These are phyloP conservation scores for Rhizopogon rudus DNA, from an alignment of 768 basidiomycete species.

Conservation along the genomic window DNA sequence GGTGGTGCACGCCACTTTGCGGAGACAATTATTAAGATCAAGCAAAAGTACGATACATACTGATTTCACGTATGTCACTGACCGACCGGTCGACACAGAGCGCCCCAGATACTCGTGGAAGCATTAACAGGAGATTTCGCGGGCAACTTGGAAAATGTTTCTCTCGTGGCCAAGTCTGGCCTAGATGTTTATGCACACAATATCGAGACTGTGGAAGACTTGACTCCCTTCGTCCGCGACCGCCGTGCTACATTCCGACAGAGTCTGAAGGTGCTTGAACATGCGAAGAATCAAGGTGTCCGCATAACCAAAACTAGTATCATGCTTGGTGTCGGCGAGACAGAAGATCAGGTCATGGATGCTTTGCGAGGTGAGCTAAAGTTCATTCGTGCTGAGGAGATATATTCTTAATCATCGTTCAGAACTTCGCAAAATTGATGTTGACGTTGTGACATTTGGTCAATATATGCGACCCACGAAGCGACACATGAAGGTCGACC, in stretches of 20 bases:
- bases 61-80: background rate
- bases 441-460: constrained; percentile 98
- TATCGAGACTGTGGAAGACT: constrained; percentile 89
- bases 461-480: constrained; percentile 99
- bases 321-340: constrained; percentile 97
- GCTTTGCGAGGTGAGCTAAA: constrained; percentile 68
- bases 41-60: constrained; percentile 67
- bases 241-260: constrained; percentile 88
- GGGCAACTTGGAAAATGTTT: constrained; percentile 70
- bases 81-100: constrained; percentile 42
- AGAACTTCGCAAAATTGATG: constrained; percentile 86
- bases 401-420: background rate
- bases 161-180: constrained; percentile 84
- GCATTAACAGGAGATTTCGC: constrained; percentile 94
- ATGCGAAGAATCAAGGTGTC: constrained; percentile 80
- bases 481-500: constrained; percentile 97
- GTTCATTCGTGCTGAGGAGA: background rate
- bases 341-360: constrained; percentile 72
- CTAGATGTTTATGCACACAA: constrained; percentile 99
- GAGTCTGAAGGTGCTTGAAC: constrained; percentile 74
- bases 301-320: constrained; percentile 95
- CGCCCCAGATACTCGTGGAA: constrained; percentile 93
- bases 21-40: constrained; percentile 91
- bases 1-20: constrained; percentile 94
- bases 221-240: constrained; percentile 95